Base-by-base conservation (phyloP, 768 basidiomycete genomes). In the Cystobasidium ongulense region DNA sequence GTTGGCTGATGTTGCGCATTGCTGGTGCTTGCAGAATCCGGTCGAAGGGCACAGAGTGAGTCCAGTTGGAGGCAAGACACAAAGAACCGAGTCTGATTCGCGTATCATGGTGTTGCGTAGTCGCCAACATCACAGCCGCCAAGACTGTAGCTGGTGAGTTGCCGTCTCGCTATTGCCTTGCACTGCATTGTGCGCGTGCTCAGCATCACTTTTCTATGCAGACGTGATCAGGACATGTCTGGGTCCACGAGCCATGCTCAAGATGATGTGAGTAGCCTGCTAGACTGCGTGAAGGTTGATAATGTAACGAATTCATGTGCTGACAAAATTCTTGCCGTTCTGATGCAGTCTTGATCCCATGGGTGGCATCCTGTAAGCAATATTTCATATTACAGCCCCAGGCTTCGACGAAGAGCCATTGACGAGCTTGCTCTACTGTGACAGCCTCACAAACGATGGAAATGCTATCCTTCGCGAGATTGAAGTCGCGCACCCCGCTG, bases 381-480 rank as follows among this genome's bases (percentile, higher is more conserved):
- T 11, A 4, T 17, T 0, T 21, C 17, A 17, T 11, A 8, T 0
- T 35, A 31, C 1, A 3, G 0, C 11, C 35, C 17, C 15, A 39
- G 11, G 21, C 43, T n/a, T 21, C 27, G 11, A 54, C 11, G 29
- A 29, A 10, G 29, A 5, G 57, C 13, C 41, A 1, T 31, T 25
- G 35, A 23, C 33, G 35, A 63, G n/a, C 65, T 63, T n/a, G 27
- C 3, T 35, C 23, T 25, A 67, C 38, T 15, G 41, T 17, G 39
- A 31, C 76, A 96, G 94, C 75, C 84, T 97, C 23, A 98, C 96
- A 1, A 97, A 98, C 81, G 95, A 99, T 79, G 95, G 96, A n/a
- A 97, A 99, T 79, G 94, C 96, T 1, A 98, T 99, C 76, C 84
- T 98, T 46, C 89, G 96, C 66, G 96, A 99, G 82, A 99, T 98